phyloP scores from a whole-genome alignment of 345 rosid species.

The Trapa bicornis region DNA sequence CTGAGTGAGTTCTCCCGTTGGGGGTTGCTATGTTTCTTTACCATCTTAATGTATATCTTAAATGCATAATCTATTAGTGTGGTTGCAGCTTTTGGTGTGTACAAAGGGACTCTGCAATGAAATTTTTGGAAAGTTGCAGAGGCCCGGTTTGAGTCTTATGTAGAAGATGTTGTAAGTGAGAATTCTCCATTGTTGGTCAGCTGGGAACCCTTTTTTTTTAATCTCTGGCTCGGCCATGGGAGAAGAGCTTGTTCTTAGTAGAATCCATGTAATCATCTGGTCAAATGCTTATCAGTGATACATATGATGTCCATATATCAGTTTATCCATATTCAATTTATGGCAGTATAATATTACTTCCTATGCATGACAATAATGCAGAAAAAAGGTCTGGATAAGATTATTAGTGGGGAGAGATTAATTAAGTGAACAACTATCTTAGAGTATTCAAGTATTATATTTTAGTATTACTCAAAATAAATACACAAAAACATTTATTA shows the following conservation, averaged over 20 bases:
- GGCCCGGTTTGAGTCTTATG: background rate
- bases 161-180: background rate
- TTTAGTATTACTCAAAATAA: too few relatives aligned
- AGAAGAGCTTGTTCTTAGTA: background rate
- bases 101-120: background rate
- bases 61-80: background rate
- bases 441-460: too few relatives aligned
- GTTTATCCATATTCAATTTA: too few relatives aligned
- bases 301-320: too few relatives aligned
- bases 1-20: background rate
- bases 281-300: too few relatives aligned
- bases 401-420: too few relatives aligned
- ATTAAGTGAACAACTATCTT: too few relatives aligned
- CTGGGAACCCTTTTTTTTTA: background rate
- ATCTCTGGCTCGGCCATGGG: background rate
- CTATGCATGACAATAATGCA: too few relatives aligned
- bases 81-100: background rate
- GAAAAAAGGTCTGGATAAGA: too few relatives aligned
- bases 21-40: too few relatives aligned
- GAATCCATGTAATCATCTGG: background rate
- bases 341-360: too few relatives aligned
- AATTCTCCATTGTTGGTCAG: conserved; percentile 1
- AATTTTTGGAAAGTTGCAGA: conserved; percentile 6
- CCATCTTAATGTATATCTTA: background rate
- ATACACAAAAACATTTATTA: too few relatives aligned